Evolutionary conservation across 2,329 filamentous ascomycete species (phyloP).

Genomic region (Colletotrichum brevisporum): DNA sequence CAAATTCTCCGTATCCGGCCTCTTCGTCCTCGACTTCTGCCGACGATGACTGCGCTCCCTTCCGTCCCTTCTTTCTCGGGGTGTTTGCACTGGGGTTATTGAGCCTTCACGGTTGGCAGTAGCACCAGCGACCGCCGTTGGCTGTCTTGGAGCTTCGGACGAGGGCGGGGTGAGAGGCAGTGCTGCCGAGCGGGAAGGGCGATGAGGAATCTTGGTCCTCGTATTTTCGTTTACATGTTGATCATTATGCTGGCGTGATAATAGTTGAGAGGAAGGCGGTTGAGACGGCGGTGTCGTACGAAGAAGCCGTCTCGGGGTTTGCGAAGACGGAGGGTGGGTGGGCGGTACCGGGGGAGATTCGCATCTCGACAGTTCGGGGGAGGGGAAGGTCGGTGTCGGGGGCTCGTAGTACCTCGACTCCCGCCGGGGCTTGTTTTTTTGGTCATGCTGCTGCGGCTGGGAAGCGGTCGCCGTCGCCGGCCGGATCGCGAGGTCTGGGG

Average conservation of each 20-base stretch:
- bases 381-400: not conserved
- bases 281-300: not conserved
- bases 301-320: not conserved
- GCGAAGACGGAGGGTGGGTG: constrained; percentile 10
- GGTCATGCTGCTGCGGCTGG: constrained; percentile 11
- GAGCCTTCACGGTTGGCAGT: not conserved
- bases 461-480: constrained; percentile 42
- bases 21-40: constrained; percentile 1
- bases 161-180: constrained; percentile 1
- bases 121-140: not conserved
- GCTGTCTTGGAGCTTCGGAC: not conserved
- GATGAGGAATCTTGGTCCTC: not conserved
- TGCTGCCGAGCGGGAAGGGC: constrained; percentile 5
- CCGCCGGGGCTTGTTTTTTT: not conserved
- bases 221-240: not conserved
- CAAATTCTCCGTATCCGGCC: not conserved
- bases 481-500: constrained; percentile 58
- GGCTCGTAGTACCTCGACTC: constrained; percentile 5
- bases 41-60: not conserved
- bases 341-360: not conserved
- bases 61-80: not conserved
- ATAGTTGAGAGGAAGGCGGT: not conserved
- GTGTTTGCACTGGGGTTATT: not conserved
- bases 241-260: not conserved
- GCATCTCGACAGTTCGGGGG: not conserved